phyloP scores from a whole-genome alignment of 2,329 filamentous ascomycete genomes.

The Colletotrichum sojae region DNA sequence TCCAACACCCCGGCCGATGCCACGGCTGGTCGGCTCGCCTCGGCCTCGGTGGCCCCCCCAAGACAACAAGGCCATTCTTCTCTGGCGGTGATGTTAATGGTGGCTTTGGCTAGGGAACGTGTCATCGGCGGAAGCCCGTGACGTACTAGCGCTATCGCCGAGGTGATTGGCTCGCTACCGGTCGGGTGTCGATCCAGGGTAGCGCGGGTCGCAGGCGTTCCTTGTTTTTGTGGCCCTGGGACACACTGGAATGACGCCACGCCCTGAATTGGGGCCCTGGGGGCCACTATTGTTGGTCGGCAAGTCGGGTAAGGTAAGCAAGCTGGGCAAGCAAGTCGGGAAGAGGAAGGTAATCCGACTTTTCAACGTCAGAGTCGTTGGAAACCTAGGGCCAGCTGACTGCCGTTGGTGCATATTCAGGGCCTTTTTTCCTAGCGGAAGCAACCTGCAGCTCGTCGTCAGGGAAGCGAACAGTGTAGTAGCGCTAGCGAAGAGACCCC shows the following conservation, averaged over 20 bases:
- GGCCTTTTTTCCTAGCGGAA: conserved; percentile 11
- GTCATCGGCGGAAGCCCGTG: conserved; percentile 7
- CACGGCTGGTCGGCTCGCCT: conserved; percentile 31
- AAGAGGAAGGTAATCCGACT: conserved; percentile 17
- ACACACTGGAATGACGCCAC: conserved; percentile 33
- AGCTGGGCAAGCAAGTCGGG: too few relatives aligned
- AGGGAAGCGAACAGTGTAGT: conserved; percentile 12
- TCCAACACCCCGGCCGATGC: conserved; percentile 18
- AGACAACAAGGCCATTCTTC: neutral
- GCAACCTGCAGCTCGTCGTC: conserved; percentile 22
- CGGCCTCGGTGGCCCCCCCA: conserved; percentile 1
- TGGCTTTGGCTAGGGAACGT: conserved; percentile 22
- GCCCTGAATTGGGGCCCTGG: conserved; percentile 10
- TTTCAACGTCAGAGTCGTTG: conserved; percentile 31
- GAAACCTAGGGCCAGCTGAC: conserved; percentile 15
- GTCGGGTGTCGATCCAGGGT: conserved; percentile 33
- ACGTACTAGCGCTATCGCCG: conserved; percentile 28
- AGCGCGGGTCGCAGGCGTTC: conserved; percentile 35
- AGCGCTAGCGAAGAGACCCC: conserved; percentile 10
- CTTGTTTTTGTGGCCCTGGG: conserved; percentile 37
- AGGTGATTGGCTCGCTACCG: conserved; percentile 32
- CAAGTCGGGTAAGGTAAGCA: too few relatives aligned
- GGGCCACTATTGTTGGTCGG: too few relatives aligned
- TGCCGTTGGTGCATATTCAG: conserved; percentile 23
- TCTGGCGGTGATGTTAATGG: conserved; percentile 28